A percentile compares a stretch with the other conserved stretches of the same genome.
phyloP scores from a whole-genome alignment of 495 filamentous ascomycete genomes.

The Penicilliopsis zonata region DNA sequence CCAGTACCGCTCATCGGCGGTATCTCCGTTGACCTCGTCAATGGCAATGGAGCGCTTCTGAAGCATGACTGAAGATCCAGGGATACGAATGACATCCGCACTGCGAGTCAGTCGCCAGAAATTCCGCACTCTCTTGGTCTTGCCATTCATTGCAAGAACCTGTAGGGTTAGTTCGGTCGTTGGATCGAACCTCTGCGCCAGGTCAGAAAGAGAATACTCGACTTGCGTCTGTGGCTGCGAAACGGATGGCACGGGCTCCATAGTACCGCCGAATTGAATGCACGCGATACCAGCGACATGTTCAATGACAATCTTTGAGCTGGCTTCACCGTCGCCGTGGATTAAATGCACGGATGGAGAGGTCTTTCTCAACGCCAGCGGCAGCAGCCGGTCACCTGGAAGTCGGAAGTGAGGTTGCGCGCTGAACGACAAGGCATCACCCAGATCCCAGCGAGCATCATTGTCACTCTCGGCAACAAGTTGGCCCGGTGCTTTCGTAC shows the following conservation, averaged over 20 bases:
- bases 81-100: background rate
- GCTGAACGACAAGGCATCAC: slow-evolving; percentile 20
- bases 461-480: slow-evolving; percentile 6
- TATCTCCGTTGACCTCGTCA: background rate
- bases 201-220: background rate
- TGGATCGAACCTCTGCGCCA: background rate
- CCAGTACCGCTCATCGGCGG: slow-evolving; percentile 1
- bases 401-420: slow-evolving; percentile 20
- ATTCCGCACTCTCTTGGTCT: background rate
- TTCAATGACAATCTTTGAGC: slow-evolving; percentile 5
- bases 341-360: slow-evolving; percentile 1
- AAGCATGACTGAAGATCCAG: background rate
- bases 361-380: slow-evolving; percentile 1
- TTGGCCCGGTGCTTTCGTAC: slow-evolving; percentile 4
- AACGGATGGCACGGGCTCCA: background rate
- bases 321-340: slow-evolving; percentile 2
- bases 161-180: background rate
- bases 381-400: slow-evolving; percentile 13
- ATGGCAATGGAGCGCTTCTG: background rate
- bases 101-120: background rate
- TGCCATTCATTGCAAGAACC: background rate
- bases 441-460: slow-evolving; percentile 22
- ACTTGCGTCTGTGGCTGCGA: background rate
- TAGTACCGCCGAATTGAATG: background rate
- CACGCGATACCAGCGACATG: background rate